Evolutionary conservation across 2,329 filamentous ascomycete species (phyloP), one percentile per base, ranked within the genome.

Genomic region (Magnaporthales sp.): DNA sequence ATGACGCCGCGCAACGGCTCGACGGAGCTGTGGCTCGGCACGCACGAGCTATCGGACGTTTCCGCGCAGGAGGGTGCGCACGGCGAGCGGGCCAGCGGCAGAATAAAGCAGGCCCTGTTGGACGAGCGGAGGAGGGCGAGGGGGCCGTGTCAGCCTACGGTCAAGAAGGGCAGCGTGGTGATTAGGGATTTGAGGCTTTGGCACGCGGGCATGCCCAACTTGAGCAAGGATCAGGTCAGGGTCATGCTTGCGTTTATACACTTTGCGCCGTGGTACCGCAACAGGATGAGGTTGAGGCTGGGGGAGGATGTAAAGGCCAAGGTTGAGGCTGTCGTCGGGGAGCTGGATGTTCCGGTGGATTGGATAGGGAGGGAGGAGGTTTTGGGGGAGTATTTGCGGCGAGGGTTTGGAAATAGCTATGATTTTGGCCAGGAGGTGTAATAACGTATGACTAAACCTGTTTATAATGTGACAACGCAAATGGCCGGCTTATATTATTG

Each of bases 121-220:
- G 77, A 2, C 73, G 79, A 7, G 77, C n/a, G n/a, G n/a, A 83
- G 0, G 72, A 3, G 1, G 3, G 26, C 3, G 3, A 29, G 56
- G n/a, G 24, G 24, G 0, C 56, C 56, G 8, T 60, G 79, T 11
- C 85, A 87, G 70, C 83, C 84, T 0, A 66, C 74, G 2, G 79
- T 86, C 0, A 77, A 77, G 46, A 86, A 85, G 70, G 85, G 86
- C 58, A 67, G 67, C 65, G 27, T 89, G 26, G 78, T 88, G 46
- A 72, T 89, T 31, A 79, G 87, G 1, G 86, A 89, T 72, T 73
- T 89, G 66, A 76, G 86, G 27, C 79, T 88, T 5, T 89, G 86
- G 86, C 86, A 89, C 72, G 85, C 84, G 0, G 86, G 86, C 0
- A 86, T 87, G 82, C 85, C 85, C 1, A 89, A 89, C 70, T 71